These are phyloP conservation scores for Roridomyces roridus DNA, from an alignment of 768 basidiomycete species.

Conservation along the genomic window DNA sequence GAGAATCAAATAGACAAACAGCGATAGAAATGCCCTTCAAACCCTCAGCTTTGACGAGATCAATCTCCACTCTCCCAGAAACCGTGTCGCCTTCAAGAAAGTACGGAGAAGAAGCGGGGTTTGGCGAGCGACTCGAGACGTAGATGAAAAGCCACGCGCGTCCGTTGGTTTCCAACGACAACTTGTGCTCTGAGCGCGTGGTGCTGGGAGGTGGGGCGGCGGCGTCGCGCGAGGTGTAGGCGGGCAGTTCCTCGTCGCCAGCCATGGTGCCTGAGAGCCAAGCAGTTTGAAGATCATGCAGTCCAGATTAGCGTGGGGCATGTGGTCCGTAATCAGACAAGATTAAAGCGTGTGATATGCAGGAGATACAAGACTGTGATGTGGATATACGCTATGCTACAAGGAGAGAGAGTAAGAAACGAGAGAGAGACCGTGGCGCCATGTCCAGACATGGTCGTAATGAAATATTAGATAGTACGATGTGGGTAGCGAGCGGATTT, in stretches of 20 bases:
- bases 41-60: conserved; percentile 54
- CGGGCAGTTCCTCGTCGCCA: conserved; percentile 19
- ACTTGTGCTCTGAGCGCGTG: conserved; percentile 40
- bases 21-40: conserved; percentile 54
- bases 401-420: conserved; percentile 15
- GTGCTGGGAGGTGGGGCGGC: neutral
- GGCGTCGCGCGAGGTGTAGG: conserved; percentile 20
- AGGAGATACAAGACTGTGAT: conserved; percentile 12
- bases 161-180: conserved; percentile 50
- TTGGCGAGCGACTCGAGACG: conserved; percentile 53
- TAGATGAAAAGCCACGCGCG: conserved; percentile 55
- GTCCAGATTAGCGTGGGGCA: too few relatives aligned
- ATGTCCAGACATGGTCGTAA: too few relatives aligned
- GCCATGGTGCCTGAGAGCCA: conserved; percentile 17
- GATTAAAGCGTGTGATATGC: conserved; percentile 17
- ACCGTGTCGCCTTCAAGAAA: conserved; percentile 57
- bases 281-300: too few relatives aligned
- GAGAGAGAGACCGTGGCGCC: too few relatives aligned
- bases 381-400: conserved; percentile 13
- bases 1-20: conserved; percentile 40
- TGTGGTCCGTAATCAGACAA: too few relatives aligned
- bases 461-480: too few relatives aligned
- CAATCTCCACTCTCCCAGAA: conserved; percentile 55
- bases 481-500: conserved; percentile 3
- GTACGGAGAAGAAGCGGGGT: conserved; percentile 44